Conservation (phyloP, 352 stramenopile genomes). For the Globisporangium radiosum region DNA sequence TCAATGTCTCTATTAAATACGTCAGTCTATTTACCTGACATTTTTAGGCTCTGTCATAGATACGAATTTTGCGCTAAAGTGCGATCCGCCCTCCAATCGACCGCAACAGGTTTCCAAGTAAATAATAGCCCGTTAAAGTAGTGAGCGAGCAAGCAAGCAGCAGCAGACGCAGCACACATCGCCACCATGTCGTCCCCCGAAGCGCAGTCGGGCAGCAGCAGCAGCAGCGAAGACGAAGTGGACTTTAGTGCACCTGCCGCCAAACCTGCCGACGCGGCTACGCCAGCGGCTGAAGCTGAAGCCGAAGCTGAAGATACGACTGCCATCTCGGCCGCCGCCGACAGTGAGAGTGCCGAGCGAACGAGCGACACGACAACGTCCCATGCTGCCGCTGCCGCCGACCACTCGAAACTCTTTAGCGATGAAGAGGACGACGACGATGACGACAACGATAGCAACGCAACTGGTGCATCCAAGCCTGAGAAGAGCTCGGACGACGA, state of each 20-base stretch:
- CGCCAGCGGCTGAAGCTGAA: background rate
- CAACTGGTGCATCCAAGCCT: conserved; percentile 18
- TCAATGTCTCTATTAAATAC: too few species aligned
- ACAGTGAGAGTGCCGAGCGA: background rate
- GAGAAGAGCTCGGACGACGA: conserved; percentile 20
- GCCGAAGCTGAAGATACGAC: background rate
- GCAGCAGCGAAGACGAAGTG: conserved; percentile 78
- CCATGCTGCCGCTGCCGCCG: conserved; percentile 7
- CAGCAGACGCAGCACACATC: too few species aligned
- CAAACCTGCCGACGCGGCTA: conserved; percentile 10
- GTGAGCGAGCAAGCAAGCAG: too few species aligned
- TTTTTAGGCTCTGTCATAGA: too few species aligned
- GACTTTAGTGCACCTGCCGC: conserved; percentile 36
- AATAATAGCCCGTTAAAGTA: too few species aligned
- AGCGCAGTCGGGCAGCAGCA: conserved; percentile 43
- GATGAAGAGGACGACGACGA: conserved; percentile 62
- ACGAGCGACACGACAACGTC: conserved; percentile 2
- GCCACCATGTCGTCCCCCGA: conserved; percentile 68
- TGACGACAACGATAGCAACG: conserved; percentile 37
- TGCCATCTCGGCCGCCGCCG: too few species aligned
- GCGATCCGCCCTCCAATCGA: too few species aligned
- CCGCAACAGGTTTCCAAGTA: too few species aligned
- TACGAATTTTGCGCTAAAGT: too few species aligned
- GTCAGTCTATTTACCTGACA: too few species aligned
- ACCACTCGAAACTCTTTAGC: conserved; percentile 57